Conservation (phyloP, 2,329 filamentous ascomycete species). For the Cercospora nicotianae region DNA sequence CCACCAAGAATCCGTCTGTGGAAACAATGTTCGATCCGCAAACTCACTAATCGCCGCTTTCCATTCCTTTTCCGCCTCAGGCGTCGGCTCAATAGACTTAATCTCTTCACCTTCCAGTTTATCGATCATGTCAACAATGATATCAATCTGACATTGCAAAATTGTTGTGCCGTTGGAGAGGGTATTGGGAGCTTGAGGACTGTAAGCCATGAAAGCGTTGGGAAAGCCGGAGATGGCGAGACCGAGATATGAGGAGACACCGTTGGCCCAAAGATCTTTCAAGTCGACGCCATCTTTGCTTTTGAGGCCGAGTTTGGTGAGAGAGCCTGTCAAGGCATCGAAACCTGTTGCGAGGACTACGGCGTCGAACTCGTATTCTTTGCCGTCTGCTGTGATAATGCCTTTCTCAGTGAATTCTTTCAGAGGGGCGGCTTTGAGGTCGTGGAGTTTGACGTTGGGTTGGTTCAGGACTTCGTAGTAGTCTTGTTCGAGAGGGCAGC, state of each 20-base stretch:
- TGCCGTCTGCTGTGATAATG: slow-evolving; percentile 44
- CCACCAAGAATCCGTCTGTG: slow-evolving; percentile 38
- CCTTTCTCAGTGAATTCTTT: slow-evolving; percentile 46
- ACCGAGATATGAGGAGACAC: slow-evolving; percentile 45
- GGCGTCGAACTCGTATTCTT: slow-evolving; percentile 44
- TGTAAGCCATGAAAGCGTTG: slow-evolving; percentile 48
- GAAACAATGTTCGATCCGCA: slow-evolving; percentile 32
- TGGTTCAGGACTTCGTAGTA: slow-evolving; percentile 50
- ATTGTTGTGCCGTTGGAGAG: slow-evolving; percentile 49
- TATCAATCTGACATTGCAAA: slow-evolving; percentile 47
- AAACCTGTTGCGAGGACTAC: slow-evolving; percentile 51
- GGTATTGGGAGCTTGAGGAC: slow-evolving; percentile 48
- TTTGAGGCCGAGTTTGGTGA: slow-evolving; percentile 40
- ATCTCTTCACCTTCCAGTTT: slow-evolving; percentile 43
- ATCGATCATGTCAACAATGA: slow-evolving; percentile 46
- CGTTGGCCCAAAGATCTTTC: slow-evolving; percentile 44
- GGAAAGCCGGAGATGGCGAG: slow-evolving; percentile 34
- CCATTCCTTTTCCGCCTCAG: slow-evolving; percentile 46
- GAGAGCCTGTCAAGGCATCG: slow-evolving; percentile 42
- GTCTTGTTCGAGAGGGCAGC: slow-evolving; percentile 46
- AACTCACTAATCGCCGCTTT: slow-evolving; percentile 29
- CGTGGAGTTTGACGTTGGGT: slow-evolving; percentile 45
- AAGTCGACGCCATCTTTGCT: slow-evolving; percentile 30
- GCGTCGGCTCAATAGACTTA: slow-evolving; percentile 44
- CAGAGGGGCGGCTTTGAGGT: slow-evolving; percentile 45